These are phyloP conservation scores for Amyloporia xantha DNA, from an alignment of 768 basidiomycete genomes.

Conservation along the genomic window DNA sequence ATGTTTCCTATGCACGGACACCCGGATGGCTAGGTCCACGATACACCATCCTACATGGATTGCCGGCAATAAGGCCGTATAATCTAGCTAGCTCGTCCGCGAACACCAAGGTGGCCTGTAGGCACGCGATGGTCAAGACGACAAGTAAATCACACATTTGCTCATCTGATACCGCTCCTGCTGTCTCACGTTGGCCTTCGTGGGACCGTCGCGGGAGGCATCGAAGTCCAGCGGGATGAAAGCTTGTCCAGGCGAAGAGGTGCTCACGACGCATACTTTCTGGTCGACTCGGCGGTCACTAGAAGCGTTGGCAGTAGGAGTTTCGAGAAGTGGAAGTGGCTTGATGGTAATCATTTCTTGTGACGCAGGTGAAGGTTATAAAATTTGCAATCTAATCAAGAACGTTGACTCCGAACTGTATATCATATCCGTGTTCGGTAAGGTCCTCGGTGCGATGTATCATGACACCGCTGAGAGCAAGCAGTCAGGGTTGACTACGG, in stretches of 20 bases:
- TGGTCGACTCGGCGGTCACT: conserved; percentile 25
- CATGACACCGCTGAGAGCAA: conserved; percentile 30
- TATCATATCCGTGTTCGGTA: conserved; percentile 34
- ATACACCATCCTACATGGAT: conserved; percentile 29
- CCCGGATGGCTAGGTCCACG: too few relatives aligned
- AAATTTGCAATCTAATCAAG: conserved; percentile 19
- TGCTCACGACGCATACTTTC: conserved; percentile 30
- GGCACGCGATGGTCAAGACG: neutral
- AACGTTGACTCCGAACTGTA: conserved; percentile 32
- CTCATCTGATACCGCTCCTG: conserved; percentile 18
- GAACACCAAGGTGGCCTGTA: conserved; percentile 31
- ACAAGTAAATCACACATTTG: conserved; percentile 31
- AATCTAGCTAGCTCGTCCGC: conserved; percentile 37
- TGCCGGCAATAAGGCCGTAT: conserved; percentile 33
- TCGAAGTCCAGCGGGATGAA: conserved; percentile 8
- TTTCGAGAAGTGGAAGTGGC: conserved; percentile 28
- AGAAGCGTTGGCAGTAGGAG: conserved; percentile 30
- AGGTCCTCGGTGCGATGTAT: conserved; percentile 18
- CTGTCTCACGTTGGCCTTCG: conserved; percentile 1
- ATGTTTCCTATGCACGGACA: conserved; percentile 6
- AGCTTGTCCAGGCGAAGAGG: conserved; percentile 9
- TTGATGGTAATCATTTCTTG: conserved; percentile 14
- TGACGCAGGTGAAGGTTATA: conserved; percentile 6
- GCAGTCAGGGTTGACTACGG: neutral
- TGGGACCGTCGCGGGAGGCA: conserved; percentile 15